Conservation (phyloP, 805 yeast genomes). For the Candida nonsorbophila region DNA sequence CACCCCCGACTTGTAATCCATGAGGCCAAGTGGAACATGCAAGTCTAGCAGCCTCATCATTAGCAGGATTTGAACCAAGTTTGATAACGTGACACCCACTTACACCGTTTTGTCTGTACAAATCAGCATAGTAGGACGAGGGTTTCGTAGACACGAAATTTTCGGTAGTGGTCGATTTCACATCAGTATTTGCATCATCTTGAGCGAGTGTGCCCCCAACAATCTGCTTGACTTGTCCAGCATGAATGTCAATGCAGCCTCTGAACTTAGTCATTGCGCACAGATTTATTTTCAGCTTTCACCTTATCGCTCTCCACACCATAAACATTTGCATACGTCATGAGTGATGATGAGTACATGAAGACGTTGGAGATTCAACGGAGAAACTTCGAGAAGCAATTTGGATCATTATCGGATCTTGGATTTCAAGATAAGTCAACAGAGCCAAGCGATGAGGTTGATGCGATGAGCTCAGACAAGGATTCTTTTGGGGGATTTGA, state of each 20-base stretch:
- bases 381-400: constrained; percentile 57
- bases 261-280: constrained; percentile 74
- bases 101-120: constrained; percentile 58
- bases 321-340: background rate
- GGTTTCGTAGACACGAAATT: constrained; percentile 78
- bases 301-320: background rate
- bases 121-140: constrained; percentile 65
- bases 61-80: constrained; percentile 68
- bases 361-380: constrained; percentile 48
- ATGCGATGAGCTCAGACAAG: constrained; percentile 17
- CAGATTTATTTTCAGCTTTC: background rate
- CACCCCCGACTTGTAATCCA: constrained; percentile 86
- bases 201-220: constrained; percentile 83
- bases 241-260: constrained; percentile 94
- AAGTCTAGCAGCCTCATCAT: constrained; percentile 75
- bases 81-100: constrained; percentile 90
- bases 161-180: constrained; percentile 20
- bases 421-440: constrained; percentile 25
- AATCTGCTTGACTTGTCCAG: constrained; percentile 93
- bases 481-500: constrained; percentile 7
- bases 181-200: constrained; percentile 40
- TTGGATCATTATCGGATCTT: constrained; percentile 52
- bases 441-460: constrained; percentile 13
- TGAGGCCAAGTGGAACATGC: constrained; percentile 76
- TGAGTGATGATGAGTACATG: constrained; percentile 25